phyloP scores from a whole-genome alignment of 345 rosid species.

The Gossypium ekmanianum region DNA sequence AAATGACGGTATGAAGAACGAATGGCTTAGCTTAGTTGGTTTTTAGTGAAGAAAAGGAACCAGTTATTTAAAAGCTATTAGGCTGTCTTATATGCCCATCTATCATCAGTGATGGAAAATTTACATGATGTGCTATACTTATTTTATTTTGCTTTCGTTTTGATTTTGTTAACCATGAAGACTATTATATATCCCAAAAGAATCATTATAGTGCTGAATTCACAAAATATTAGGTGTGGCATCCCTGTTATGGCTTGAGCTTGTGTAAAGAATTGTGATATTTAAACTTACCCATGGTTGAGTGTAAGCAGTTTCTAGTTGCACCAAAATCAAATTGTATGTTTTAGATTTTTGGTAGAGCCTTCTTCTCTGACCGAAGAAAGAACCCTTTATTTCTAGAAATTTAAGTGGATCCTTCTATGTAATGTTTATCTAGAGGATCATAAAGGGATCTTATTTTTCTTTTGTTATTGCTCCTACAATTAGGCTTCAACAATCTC shows the following conservation, averaged over 20 bases:
- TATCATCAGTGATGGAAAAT: background rate
- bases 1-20: background rate
- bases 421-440: background rate
- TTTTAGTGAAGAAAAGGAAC: background rate
- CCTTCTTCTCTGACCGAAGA: background rate
- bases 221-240: background rate
- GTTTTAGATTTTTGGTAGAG: slow-evolving; percentile 2
- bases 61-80: background rate
- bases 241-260: background rate
- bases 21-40: background rate
- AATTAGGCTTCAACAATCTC: background rate
- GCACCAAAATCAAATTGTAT: background rate
- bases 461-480: background rate
- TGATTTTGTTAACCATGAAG: background rate
- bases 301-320: background rate
- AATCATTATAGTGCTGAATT: background rate
- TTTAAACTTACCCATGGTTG: background rate
- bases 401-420: background rate
- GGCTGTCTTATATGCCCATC: background rate
- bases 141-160: background rate
- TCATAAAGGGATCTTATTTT: background rate
- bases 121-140: slow-evolving; percentile 1
- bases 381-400: background rate
- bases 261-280: background rate
- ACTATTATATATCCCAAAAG: background rate